Base-by-base conservation (phyloP, 2,329 filamentous ascomycete species). In the Aspergillus carbonarius region DNA sequence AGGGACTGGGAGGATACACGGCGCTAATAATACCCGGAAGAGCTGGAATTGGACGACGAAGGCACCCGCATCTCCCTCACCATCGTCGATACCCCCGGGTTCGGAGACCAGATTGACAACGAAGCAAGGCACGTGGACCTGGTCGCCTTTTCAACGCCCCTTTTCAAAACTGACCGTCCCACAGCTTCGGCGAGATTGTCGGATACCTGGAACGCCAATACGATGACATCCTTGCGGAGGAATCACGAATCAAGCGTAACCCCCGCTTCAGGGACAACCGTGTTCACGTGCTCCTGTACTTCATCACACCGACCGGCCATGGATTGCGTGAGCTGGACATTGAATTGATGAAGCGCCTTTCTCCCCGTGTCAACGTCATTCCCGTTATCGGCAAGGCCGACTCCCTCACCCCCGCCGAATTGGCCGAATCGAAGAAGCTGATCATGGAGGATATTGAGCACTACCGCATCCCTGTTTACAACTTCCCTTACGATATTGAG, bases 391-490 rank as follows among this genome's bases (percentile, higher is more conserved):
- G 95, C 74, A 96, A 97, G 78, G 95, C 95, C 75, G 95, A 99
- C 78, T 96, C 95, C 20, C 88, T 99, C 63, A 99, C 95, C 57
- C 95, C 95, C 39, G 89, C 91, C 67, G 95, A 99, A 82, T 85
- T 99, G 64, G 95, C 95, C 67, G 95, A 99, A 81, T 98, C 93
- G 68, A 99, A 99, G 88, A 99, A 98, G 85, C 86, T 99, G 62
- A 93, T 99, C 74, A 99, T 99, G 95, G 95, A 99, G 83, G 95
- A 99, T 76, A 99, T 99, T 70, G 95, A 99, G 81, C 95, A 99
- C 81, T 99, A 99, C 83, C 90, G 95, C 75, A 99, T 99, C 70
- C 95, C 95, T 48, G 93, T 99, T 66, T 99, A 99, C 86, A 99
- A 99, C 86, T 99, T 99, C 84, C 95, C 95, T 51, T 99, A 99